phyloP scores from a whole-genome alignment of 371 early-diverging fungal genomes.

The Zancudomyces culisetae region DNA sequence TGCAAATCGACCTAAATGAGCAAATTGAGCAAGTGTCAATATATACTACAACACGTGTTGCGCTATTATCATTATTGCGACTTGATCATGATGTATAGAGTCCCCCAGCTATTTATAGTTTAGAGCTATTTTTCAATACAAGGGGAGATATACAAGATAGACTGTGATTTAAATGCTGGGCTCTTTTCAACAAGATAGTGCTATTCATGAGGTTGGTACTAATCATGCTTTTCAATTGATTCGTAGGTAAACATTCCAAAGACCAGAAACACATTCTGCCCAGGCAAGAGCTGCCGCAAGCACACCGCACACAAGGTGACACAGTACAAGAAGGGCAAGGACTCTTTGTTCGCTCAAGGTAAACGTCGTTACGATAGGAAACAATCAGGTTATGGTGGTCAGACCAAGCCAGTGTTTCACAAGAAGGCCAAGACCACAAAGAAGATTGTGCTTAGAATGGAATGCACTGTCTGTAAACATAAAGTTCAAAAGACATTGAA shows the following conservation, averaged over 20 bases:
- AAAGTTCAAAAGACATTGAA: slow-evolving; percentile 87
- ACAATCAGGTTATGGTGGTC: slow-evolving; percentile 95
- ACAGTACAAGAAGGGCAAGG: slow-evolving; percentile 99
- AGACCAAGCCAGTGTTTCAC: slow-evolving; percentile 97
- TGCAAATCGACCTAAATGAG: too few relatives aligned
- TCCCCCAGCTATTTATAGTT: too few relatives aligned
- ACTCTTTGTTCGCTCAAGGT: slow-evolving; percentile 93
- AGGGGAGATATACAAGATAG: too few relatives aligned
- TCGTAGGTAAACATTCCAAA: slow-evolving; percentile 90
- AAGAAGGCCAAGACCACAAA: slow-evolving; percentile 96
- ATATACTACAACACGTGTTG: too few relatives aligned
- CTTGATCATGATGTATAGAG: too few relatives aligned
- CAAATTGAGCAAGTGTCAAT: too few relatives aligned
- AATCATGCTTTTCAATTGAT: background rate
- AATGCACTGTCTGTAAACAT: slow-evolving; percentile 96
- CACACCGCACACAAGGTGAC: slow-evolving; percentile 98
- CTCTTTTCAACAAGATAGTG: slow-evolving; percentile 5
- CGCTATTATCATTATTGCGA: too few relatives aligned
- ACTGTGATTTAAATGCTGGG: too few relatives aligned
- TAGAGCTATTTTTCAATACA: too few relatives aligned
- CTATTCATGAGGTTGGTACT: too few relatives aligned
- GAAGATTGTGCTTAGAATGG: slow-evolving; percentile 96
- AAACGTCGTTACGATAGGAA: slow-evolving; percentile 75
- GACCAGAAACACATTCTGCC: slow-evolving; percentile 95
- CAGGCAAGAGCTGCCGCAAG: slow-evolving; percentile 86